Evolutionary conservation across 345 rosid species (phyloP), one percentile per base, ranked within the genome.

Genomic region (Acer yangbiense): DNA sequence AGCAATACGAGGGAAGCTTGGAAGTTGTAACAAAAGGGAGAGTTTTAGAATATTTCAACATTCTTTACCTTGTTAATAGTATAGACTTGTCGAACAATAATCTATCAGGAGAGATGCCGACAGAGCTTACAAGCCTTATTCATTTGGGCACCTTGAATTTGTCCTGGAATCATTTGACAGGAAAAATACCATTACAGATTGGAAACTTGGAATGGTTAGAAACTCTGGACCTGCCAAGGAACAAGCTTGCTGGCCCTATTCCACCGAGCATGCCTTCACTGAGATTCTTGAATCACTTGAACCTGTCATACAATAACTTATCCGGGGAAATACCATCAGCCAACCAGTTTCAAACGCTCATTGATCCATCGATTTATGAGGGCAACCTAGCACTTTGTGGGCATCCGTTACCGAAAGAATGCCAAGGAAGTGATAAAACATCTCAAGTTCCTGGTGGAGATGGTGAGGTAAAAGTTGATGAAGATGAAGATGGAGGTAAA

Each of bases 371-470:
- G 0, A 67, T 65, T 46, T 81, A 79, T 14, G 52, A 20, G 35
- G 83, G 79, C 7, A 84, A 84, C 61, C 79, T 1, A 0, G 68
- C 63, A 13, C 79, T 84, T 14, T 81, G 87, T 44, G 83, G 80
- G 13, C 29, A 1, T 23, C 82, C 82, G 14, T 6, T 75, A 9
- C 54, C 60, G 14, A 77, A 2, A 10, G 52, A 16, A 12, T 81
- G 77, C 63, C 21, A 54, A 0, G 68, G 21, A 8, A 58, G 39
- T 11, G 70, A 39, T n/a, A 48, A 52, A 60, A 3, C 9, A 2
- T 0, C 23, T 7, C 50, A 16, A 10, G 6, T 2, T 57, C 35
- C 65, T 29, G 67, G 25, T 18, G 71, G 17, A 3, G 71, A 71
- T 21, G 68, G 41, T 17, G 48, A 75, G 13, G 18, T 21, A 13